Evolutionary conservation across 805 yeast species (phyloP).

Genomic region (Tetrapisispora arboricola): DNA sequence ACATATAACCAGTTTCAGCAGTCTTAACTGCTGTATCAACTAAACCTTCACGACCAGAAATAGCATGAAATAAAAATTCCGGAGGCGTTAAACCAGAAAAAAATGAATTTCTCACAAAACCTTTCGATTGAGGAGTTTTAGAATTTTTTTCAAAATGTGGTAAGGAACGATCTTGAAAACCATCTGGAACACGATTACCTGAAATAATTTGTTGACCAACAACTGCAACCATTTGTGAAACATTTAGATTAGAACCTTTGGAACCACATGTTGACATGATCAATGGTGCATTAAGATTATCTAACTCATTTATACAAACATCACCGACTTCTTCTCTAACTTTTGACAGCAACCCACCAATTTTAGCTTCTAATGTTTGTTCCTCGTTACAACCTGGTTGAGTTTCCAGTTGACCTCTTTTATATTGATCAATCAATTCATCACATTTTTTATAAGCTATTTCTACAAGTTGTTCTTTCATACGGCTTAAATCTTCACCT

Average conservation of each 20-base stretch:
- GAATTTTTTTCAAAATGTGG: conserved; percentile 96
- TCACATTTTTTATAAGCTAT: conserved; percentile 86
- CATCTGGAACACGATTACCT: conserved; percentile 98
- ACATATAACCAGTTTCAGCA: conserved; percentile 98
- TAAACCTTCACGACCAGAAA: conserved; percentile 98
- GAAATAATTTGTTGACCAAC: conserved; percentile 98
- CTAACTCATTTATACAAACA: conserved; percentile 87
- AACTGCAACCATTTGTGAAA: conserved; percentile 99
- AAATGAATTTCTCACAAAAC: conserved; percentile 94
- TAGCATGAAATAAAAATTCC: conserved; percentile 95
- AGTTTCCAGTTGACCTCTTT: conserved; percentile 83
- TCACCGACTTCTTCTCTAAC: conserved; percentile 99
- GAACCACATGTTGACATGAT: conserved; percentile 99
- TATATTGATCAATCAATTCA: conserved; percentile 68
- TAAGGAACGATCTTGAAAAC: conserved; percentile 96
- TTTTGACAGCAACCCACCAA: conserved; percentile 90
- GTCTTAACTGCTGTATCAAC: conserved; percentile 99
- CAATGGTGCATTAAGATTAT: conserved; percentile 84
- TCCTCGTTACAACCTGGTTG: conserved; percentile 99
- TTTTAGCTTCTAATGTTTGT: conserved; percentile 94
- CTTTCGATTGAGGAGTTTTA: conserved; percentile 95
- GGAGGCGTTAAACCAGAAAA: conserved; percentile 92
- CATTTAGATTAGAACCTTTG: conserved; percentile 94
- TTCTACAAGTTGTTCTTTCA: conserved; percentile 84
- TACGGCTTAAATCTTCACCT: conserved; percentile 58